phyloP scores from a whole-genome alignment of 768 basidiomycete genomes.

The Crepidotus variabilis region DNA sequence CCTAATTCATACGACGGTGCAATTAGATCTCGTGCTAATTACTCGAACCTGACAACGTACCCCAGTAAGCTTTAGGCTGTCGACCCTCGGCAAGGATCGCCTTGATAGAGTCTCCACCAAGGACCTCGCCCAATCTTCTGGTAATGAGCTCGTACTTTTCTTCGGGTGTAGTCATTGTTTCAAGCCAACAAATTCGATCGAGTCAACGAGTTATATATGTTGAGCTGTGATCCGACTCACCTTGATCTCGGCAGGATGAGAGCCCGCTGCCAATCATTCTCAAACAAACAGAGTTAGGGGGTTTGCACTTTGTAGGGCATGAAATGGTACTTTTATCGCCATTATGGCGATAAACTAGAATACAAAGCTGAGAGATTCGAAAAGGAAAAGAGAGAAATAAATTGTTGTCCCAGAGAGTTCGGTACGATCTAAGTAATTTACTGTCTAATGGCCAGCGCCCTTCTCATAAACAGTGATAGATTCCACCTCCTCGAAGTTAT shows the following conservation, averaged over 20 bases:
- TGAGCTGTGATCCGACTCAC: too few species aligned
- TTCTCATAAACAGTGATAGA: conserved; percentile 16
- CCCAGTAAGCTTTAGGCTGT: conserved; percentile 88
- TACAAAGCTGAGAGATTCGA: too few species aligned
- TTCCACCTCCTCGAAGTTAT: conserved; percentile 49
- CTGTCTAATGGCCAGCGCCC: conserved; percentile 6
- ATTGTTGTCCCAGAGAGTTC: too few species aligned
- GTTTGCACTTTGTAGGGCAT: too few species aligned
- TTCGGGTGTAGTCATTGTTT: conserved; percentile 33
- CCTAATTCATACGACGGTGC: conserved; percentile 48
- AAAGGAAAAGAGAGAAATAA: too few species aligned
- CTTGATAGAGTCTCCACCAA: conserved; percentile 83
- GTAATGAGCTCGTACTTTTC: conserved; percentile 81
- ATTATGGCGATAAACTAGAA: too few species aligned
- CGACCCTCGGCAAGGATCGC: conserved; percentile 73
- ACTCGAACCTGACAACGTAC: conserved; percentile 37
- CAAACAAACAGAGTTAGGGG: too few species aligned
- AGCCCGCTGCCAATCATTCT: too few species aligned
- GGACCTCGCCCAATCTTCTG: conserved; percentile 79
- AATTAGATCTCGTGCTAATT: conserved; percentile 4
- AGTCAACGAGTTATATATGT: not conserved
- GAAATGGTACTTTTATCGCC: too few species aligned
- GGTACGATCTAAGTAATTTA: not conserved
- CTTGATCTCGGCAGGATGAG: too few species aligned
- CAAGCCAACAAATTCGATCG: not conserved